These are phyloP conservation scores for Nitzschia sp. DNA, from an alignment of 108 stramenopile genomes.

Conservation along the genomic window DNA sequence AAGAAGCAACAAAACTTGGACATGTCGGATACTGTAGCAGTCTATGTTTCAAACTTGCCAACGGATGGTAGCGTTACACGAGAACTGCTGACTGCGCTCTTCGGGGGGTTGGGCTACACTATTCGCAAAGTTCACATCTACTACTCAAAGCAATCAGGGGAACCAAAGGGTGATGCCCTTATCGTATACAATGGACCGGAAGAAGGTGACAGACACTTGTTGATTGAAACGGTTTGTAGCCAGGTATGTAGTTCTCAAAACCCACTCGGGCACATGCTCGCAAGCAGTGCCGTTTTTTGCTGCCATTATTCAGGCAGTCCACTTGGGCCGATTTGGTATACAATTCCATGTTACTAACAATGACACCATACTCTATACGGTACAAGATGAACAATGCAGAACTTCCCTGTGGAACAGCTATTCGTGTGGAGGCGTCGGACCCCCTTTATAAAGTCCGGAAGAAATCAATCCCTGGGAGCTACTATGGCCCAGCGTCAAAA, in stretches of 20 bases:
- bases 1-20: conserved; percentile 21
- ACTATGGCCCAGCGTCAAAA: conserved; percentile 1
- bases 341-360: neutral
- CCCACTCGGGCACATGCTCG: neutral
- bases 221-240: conserved; percentile 62
- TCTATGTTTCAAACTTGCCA: conserved; percentile 76
- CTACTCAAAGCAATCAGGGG: conserved; percentile 49
- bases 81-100: conserved; percentile 49
- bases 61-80: conserved; percentile 57
- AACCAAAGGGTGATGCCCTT: conserved; percentile 74
- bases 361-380: neutral
- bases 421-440: conserved; percentile 62
- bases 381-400: conserved; percentile 68
- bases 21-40: conserved; percentile 33
- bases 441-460: conserved; percentile 43
- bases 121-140: conserved; percentile 72
- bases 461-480: neutral
- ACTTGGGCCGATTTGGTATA: neutral
- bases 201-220: conserved; percentile 11
- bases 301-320: neutral
- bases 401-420: conserved; percentile 51
- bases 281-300: neutral
- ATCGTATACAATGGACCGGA: conserved; percentile 53
- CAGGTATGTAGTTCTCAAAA: conserved; percentile 52
- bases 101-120: conserved; percentile 52